Base-by-base conservation (phyloP, 1,284 basidiomycete species). In the Clitocybe nebularis region DNA sequence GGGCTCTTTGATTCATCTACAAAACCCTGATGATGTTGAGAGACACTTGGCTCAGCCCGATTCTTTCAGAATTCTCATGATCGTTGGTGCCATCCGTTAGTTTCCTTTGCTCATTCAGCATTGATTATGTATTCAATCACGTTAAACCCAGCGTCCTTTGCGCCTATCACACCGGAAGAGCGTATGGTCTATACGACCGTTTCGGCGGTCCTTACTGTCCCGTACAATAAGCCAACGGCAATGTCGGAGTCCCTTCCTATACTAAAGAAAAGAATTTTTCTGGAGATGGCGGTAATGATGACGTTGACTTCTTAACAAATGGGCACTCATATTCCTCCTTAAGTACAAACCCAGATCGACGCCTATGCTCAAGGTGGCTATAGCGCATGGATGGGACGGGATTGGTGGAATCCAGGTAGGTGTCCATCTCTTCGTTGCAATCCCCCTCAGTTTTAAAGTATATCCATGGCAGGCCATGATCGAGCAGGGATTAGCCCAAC, bases 241-340 rank as follows among this genome's bases (percentile, higher is more conserved):
- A 20, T 24, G 4, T 45, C 49, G 4, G 39, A 35, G 17, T 37
- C 45, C 5, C 48, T 59, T n/a, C 56, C 60, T 7, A 45, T 56
- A 14, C 60, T 59, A 8, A 44, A 54, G 3, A 49, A 44, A 36
- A 53, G 58, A 16, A 54, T 66, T 4, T 66, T 64, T 35, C 49
- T 66, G 9, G 63, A 66, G 45, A 66, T 64, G 63, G 57, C 63
- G 3, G 52, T 59, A 39, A 45, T 50, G 24, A 25, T 33, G 8
- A 25, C 38, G 21, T 39, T 38, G 16, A 13, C 21, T 24, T 19
- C 9, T 21, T 22, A 14, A 21, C 13, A 3, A 26, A 14, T n/a
- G n/a, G 11, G 17, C 1, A n/a, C 30, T 48, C 8, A 44, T 5
- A 6, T 6, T 30, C 9, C 3, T 19, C 7, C 1, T 36, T 2